A percentile compares a stretch with the other conserved stretches of the same genome.
phyloP scores from a whole-genome alignment of 73 alveolate genomes.

The Paramecium caudatum region DNA sequence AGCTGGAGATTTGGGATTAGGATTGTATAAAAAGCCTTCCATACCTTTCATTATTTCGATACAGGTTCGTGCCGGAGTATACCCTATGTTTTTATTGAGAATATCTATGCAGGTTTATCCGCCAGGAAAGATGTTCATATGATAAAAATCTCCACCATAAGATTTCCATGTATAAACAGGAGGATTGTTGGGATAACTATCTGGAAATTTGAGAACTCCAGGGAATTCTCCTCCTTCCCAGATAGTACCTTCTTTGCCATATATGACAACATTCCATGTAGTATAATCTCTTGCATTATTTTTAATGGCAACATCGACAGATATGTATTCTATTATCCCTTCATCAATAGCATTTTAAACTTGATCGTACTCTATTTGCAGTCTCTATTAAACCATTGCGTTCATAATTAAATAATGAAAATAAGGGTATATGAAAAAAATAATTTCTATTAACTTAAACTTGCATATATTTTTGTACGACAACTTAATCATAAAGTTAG shows the following conservation, averaged over 20 bases:
- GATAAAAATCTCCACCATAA: constrained; percentile 32
- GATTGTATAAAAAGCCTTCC: constrained; percentile 28
- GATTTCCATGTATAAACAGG: not conserved
- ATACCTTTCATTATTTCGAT: constrained; percentile 37
- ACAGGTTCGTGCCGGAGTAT: not conserved
- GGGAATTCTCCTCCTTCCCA: constrained; percentile 62
- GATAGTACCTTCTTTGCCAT: constrained; percentile 37
- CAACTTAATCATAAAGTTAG: too few species aligned
- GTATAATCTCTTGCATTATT: constrained; percentile 18
- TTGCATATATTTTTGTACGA: too few species aligned
- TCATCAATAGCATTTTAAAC: constrained; percentile 17
- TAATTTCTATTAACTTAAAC: too few species aligned
- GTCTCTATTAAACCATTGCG: not conserved
- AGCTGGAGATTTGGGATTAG: constrained; percentile 59
- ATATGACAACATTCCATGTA: not conserved
- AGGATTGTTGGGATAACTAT: constrained; percentile 2
- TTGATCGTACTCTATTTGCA: not conserved
- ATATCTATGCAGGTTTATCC: constrained; percentile 61
- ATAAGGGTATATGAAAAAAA: too few species aligned
- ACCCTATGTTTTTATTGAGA: not conserved
- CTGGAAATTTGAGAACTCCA: not conserved
- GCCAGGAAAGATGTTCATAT: not conserved
- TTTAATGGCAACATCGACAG: not conserved
- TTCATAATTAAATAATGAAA: too few species aligned
- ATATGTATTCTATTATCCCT: not conserved